phyloP scores from a whole-genome alignment of 2,329 filamentous ascomycete genomes.

The Colletotrichum spaethianum region DNA sequence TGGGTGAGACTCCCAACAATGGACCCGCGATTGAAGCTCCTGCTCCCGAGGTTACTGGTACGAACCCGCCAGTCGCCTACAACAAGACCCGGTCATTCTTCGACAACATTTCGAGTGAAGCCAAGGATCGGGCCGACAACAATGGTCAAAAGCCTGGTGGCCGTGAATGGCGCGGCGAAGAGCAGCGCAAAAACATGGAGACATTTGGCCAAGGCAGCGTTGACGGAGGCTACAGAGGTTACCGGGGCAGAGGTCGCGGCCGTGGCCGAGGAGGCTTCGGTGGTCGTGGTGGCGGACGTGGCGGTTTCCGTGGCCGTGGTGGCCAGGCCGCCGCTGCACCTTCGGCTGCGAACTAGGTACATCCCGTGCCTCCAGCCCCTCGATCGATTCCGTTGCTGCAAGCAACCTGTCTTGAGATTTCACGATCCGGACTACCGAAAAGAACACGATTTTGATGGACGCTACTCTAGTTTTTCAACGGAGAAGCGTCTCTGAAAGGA shows the following conservation, averaged over 20 bases:
- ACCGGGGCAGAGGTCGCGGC: conserved; percentile 84
- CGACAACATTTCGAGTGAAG: conserved; percentile 96
- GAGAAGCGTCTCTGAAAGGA: conserved; percentile 10
- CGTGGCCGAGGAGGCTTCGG: conserved; percentile 70
- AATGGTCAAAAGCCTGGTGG: conserved; percentile 79
- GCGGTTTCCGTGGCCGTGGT: conserved; percentile 52
- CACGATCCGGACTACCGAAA: background rate
- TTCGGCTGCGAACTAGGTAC: conserved; percentile 32
- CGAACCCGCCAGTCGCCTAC: conserved; percentile 70
- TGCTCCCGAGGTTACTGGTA: conserved; percentile 45
- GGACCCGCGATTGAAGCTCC: conserved; percentile 54
- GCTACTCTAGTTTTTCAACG: conserved; percentile 18
- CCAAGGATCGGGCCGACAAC: conserved; percentile 87
- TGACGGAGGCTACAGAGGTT: conserved; percentile 82
- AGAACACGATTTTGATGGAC: conserved; percentile 17
- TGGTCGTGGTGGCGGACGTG: conserved; percentile 53
- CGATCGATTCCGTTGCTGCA: too few species aligned
- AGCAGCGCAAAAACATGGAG: conserved; percentile 96
- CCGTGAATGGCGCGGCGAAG: conserved; percentile 90
- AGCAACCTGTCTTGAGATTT: background rate
- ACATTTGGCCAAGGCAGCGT: conserved; percentile 98
- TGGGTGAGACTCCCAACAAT: conserved; percentile 63
- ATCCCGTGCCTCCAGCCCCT: background rate
- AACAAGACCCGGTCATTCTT: conserved; percentile 95
- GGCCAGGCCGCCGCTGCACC: conserved; percentile 21